Evolutionary conservation across 805 yeast genomes (phyloP).

Genomic region (Wickerhamomyces xylosicus): DNA sequence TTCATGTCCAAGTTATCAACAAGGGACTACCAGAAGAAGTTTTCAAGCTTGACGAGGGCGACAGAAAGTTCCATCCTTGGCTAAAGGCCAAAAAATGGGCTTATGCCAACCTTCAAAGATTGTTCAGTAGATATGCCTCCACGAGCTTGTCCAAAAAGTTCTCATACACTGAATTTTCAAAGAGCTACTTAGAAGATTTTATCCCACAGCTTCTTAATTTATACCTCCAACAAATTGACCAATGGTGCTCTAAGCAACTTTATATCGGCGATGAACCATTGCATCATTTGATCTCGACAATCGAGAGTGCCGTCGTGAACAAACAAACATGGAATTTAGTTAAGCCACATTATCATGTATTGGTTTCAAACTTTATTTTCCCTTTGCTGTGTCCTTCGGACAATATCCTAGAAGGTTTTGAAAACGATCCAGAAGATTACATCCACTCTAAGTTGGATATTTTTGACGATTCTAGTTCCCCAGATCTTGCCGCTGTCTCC

Average conservation of each 20-base stretch:
- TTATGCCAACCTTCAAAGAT: conserved; percentile 60
- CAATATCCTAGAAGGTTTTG: conserved; percentile 62
- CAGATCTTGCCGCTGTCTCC: conserved; percentile 73
- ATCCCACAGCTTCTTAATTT: conserved; percentile 66
- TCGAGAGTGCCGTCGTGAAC: conserved; percentile 49
- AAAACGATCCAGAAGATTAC: conserved; percentile 83
- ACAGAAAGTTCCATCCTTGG: conserved; percentile 46
- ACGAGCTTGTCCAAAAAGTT: conserved; percentile 32
- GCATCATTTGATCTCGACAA: conserved; percentile 52
- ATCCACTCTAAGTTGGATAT: conserved; percentile 63
- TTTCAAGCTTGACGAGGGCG: conserved; percentile 38
- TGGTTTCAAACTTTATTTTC: conserved; percentile 63
- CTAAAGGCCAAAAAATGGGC: conserved; percentile 85
- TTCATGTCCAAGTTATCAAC: conserved; percentile 61
- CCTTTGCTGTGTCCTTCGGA: conserved; percentile 68
- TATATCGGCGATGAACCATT: conserved; percentile 67
- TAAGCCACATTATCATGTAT: conserved; percentile 51
- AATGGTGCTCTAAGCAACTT: conserved; percentile 54
- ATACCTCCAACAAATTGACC: conserved; percentile 55
- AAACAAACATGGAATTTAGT: conserved; percentile 58
- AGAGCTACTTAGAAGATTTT: conserved; percentile 42
- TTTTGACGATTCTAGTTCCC: conserved; percentile 50
- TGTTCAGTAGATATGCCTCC: conserved; percentile 65
- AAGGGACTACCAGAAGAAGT: conserved; percentile 47
- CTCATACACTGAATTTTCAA: conserved; percentile 51